These are phyloP conservation scores for Ganoderma lucidum DNA, from an alignment of 1,284 basidiomycete genomes.

Conservation along the genomic window DNA sequence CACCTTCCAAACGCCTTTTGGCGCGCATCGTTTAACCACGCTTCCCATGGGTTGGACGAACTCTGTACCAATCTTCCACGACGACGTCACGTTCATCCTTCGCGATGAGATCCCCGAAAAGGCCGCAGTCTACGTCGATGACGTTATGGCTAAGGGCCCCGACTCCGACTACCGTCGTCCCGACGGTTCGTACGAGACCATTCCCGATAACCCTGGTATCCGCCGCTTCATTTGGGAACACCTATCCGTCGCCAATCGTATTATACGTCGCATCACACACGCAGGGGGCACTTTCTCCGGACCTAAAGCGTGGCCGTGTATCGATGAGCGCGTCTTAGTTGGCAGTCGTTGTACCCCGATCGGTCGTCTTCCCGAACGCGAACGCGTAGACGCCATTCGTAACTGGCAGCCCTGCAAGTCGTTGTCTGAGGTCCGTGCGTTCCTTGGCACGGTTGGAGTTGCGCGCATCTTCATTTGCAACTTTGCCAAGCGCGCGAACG, in stretches of 20 bases:
- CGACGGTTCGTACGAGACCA: too few species aligned
- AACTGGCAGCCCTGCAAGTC: conserved; percentile 35
- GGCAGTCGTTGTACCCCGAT: too few species aligned
- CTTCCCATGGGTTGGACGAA: conserved; percentile 52
- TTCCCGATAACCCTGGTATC: too few species aligned
- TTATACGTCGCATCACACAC: too few species aligned
- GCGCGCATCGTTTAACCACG: conserved; percentile 35
- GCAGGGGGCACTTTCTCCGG: too few species aligned
- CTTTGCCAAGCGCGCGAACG: conserved; percentile 24
- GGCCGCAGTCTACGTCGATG: conserved; percentile 44
- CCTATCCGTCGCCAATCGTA: too few species aligned
- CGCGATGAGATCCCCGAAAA: conserved; percentile 45
- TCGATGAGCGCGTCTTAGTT: too few species aligned
- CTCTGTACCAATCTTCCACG: conserved; percentile 47
- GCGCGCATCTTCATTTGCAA: conserved; percentile 33
- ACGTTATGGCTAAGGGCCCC: conserved; percentile 38
- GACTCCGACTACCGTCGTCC: too few species aligned
- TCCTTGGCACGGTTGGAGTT: conserved; percentile 35
- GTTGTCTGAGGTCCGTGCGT: conserved; percentile 34
- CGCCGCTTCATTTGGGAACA: too few species aligned
- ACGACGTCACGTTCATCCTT: conserved; percentile 45
- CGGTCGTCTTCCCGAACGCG: background rate
- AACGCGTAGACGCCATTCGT: background rate
- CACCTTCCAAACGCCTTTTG: conserved; percentile 30
- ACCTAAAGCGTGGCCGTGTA: too few species aligned